A percentile compares a stretch with the other conserved stretches of the same genome.
These are phyloP conservation scores for Thraustochytrium sp. DNA, from an alignment of 352 stramenopile species.

Conservation along the genomic window DNA sequence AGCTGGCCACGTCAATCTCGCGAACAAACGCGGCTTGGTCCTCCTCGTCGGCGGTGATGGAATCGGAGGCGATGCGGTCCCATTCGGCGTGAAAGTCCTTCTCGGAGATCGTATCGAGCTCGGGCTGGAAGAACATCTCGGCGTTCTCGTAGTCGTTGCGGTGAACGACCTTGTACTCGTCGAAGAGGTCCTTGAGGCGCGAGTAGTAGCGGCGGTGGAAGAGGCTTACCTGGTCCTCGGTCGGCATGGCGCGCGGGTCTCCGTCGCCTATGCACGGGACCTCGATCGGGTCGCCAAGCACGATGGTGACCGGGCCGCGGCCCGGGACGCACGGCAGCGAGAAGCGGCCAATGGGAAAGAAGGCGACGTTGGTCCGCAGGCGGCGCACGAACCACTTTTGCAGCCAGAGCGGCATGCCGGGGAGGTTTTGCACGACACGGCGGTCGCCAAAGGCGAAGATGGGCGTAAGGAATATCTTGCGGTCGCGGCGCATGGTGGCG, in stretches of 20 bases:
- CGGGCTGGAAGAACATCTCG: constrained; percentile 11
- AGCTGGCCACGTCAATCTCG: neutral
- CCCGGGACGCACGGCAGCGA: neutral
- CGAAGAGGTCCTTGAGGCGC: constrained; percentile 18
- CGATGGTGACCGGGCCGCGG: neutral
- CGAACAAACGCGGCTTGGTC: neutral
- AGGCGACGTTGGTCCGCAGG: neutral
- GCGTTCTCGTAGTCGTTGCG: neutral
- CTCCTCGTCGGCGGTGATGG: neutral
- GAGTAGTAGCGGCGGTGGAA: constrained; percentile 15
- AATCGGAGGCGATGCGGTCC: neutral
- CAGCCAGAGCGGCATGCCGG: neutral
- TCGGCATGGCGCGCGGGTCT: neutral
- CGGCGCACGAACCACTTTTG: constrained; percentile 13
- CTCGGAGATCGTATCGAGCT: neutral
- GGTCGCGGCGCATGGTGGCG: neutral
- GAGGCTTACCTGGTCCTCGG: neutral
- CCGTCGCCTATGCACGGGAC: neutral
- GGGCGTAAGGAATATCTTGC: neutral
- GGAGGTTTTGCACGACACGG: neutral
- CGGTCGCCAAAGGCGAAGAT: constrained; percentile 35
- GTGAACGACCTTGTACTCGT: neutral
- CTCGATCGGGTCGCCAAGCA: constrained; percentile 14
- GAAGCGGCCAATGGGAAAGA: constrained; percentile 21
- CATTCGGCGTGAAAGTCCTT: neutral